Evolutionary conservation across 805 yeast species (phyloP).

Genomic region (Candida ficus): DNA sequence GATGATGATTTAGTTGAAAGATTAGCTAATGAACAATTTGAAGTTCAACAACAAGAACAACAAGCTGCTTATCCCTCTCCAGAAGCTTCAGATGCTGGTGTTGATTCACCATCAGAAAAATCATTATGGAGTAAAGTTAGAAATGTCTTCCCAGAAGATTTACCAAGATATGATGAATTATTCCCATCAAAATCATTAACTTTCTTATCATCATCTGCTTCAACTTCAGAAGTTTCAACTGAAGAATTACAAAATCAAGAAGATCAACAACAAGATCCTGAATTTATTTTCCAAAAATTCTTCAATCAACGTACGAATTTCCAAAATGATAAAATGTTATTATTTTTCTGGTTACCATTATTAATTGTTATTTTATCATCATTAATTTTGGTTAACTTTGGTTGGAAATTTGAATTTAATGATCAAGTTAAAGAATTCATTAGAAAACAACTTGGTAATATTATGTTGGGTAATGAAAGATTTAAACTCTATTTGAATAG

Average conservation of each 20-base stretch:
- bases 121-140: slow-evolving; percentile 35
- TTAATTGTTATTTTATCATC: slow-evolving; percentile 49
- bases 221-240: slow-evolving; percentile 7
- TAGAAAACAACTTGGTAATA: slow-evolving; percentile 40
- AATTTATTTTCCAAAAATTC: slow-evolving; percentile 32
- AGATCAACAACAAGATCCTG: slow-evolving; percentile 18
- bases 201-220: slow-evolving; percentile 3
- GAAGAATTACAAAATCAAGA: slow-evolving; percentile 7
- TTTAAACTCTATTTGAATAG: slow-evolving; percentile 37
- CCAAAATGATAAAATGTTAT: slow-evolving; percentile 72
- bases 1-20: neutral
- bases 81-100: neutral
- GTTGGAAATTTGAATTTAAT: slow-evolving; percentile 30
- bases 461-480: slow-evolving; percentile 49
- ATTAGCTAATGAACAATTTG: neutral
- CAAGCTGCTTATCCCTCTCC: neutral
- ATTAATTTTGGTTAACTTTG: slow-evolving; percentile 32
- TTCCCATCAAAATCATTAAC: slow-evolving; percentile 41
- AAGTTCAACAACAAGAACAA: neutral
- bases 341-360: slow-evolving; percentile 90
- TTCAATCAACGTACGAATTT: slow-evolving; percentile 41
- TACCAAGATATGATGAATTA: slow-evolving; percentile 73
- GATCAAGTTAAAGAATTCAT: slow-evolving; percentile 33
- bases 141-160: slow-evolving; percentile 36
- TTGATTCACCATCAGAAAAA: slow-evolving; percentile 13